Evolutionary conservation across 163 green algal genomes (phyloP).

Genomic region (Smithsoniella earleae): DNA sequence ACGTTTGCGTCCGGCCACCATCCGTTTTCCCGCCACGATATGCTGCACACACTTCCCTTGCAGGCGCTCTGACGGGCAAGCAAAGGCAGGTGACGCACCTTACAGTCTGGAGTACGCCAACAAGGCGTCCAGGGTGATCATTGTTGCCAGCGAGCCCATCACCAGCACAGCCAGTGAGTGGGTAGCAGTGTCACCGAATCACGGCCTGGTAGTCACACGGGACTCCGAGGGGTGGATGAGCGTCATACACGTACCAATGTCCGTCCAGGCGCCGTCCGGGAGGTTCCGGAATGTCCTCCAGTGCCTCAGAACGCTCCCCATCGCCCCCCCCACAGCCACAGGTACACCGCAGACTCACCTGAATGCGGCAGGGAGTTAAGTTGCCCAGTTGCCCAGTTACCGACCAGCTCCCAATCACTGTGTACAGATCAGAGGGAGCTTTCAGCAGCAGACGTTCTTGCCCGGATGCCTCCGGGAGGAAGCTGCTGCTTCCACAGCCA

Average conservation of each 20-base stretch:
- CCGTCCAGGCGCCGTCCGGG: not conserved
- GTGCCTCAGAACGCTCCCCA: not conserved
- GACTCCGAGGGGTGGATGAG: conserved; percentile 78
- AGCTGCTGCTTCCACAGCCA: too few relatives aligned
- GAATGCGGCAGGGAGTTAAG: too few relatives aligned
- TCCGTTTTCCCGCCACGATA: too few relatives aligned
- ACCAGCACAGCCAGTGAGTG: conserved; percentile 62
- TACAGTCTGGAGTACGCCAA: conserved; percentile 71
- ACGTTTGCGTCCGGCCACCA: too few relatives aligned
- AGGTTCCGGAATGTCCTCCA: not conserved
- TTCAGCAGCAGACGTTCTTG: too few relatives aligned
- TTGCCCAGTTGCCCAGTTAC: too few relatives aligned
- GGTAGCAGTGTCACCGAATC: conserved; percentile 73
- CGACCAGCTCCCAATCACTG: not conserved
- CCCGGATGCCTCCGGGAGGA: too few relatives aligned
- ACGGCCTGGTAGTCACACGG: conserved; percentile 66
- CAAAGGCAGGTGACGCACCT: conserved; percentile 46
- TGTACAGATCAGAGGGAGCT: too few relatives aligned
- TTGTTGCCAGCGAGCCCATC: conserved; percentile 89
- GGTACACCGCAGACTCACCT: too few relatives aligned
- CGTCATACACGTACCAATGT: conserved; percentile 59
- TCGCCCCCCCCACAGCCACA: not conserved
- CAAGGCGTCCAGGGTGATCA: conserved; percentile 56
- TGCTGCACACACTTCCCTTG: too few relatives aligned
- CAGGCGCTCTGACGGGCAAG: not conserved